A percentile compares a stretch with the other conserved stretches of the same genome.
Evolutionary conservation across 306 rosid species (phyloP).

Genomic region (Herpetospermum pedunculosum): DNA sequence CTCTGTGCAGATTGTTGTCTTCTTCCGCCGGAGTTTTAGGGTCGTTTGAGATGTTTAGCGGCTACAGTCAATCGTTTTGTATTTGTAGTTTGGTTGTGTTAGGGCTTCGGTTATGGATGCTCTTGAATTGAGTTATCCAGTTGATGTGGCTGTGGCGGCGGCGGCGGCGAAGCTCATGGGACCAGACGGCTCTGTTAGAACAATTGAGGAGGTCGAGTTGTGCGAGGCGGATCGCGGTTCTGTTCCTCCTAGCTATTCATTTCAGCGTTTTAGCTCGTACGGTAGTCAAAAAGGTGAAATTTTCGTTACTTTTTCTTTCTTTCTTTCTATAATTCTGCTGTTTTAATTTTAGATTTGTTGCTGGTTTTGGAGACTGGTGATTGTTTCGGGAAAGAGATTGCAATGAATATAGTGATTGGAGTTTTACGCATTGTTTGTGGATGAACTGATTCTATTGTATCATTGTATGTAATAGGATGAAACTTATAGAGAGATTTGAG

Average conservation of each 20-base stretch:
- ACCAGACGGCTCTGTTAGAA: slow-evolving; percentile 34
- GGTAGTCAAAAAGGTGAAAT: slow-evolving; percentile 25
- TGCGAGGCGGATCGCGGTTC: slow-evolving; percentile 25
- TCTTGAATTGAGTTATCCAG: slow-evolving; percentile 40
- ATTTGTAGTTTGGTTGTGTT: neutral
- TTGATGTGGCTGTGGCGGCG: slow-evolving; percentile 28
- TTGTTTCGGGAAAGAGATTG: neutral
- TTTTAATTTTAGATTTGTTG: neutral
- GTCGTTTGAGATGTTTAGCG: slow-evolving; percentile 11
- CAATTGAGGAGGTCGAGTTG: slow-evolving; percentile 34
- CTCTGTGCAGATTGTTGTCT: neutral
- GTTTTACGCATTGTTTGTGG: neutral
- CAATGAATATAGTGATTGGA: neutral
- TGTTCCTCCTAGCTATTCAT: slow-evolving; percentile 16
- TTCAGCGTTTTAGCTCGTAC: slow-evolving; percentile 25
- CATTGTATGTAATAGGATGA: neutral
- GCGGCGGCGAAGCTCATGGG: slow-evolving; percentile 46
- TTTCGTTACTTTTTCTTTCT: neutral
- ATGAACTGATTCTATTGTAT: too few species aligned
- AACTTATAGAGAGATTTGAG: neutral
- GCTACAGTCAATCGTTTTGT: neutral
- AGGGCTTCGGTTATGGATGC: slow-evolving; percentile 43
- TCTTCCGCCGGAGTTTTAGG: slow-evolving; percentile 8
- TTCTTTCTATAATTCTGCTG: neutral
- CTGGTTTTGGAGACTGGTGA: neutral